A percentile compares a stretch with the other conserved stretches of the same genome.
phyloP scores from a whole-genome alignment of 495 filamentous ascomycete species.

The Penicillium simplicissimum region DNA sequence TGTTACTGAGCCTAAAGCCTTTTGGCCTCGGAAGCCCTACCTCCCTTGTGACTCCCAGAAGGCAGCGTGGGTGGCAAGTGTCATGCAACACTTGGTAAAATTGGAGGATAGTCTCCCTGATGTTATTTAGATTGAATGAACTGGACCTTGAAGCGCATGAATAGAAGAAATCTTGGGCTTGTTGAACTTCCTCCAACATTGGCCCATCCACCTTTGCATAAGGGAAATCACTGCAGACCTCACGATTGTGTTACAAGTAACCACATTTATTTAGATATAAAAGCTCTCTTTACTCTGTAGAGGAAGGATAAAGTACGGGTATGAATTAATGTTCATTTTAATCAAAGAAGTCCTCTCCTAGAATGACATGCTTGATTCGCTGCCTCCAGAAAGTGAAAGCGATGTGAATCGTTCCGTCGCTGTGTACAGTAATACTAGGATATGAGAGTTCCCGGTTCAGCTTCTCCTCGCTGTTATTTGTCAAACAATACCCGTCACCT shows the following conservation, averaged over 20 bases:
- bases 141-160: too few relatives aligned
- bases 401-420: constrained; percentile 21
- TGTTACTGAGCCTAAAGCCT: constrained; percentile 19
- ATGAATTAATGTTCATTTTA: background rate
- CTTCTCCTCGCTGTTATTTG: constrained; percentile 30
- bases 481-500: constrained; percentile 29
- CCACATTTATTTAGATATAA: too few relatives aligned
- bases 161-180: too few relatives aligned
- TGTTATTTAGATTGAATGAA: constrained; percentile 7
- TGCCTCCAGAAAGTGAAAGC: constrained; percentile 32
- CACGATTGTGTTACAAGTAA: too few relatives aligned
- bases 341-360: constrained; percentile 24
- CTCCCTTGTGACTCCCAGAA: constrained; percentile 22
- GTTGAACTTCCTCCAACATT: too few relatives aligned
- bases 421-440: constrained; percentile 23
- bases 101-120: constrained; percentile 28
- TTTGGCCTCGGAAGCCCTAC: constrained; percentile 31
- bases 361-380: constrained; percentile 25
- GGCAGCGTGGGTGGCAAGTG: constrained; percentile 27
- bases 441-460: constrained; percentile 30
- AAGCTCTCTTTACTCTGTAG: too few relatives aligned
- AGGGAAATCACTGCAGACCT: too few relatives aligned
- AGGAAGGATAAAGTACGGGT: background rate
- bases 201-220: too few relatives aligned
- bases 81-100: constrained; percentile 27